Base-by-base conservation (phyloP, 257 asterid genomes). In the Salvia rosmarinus region DNA sequence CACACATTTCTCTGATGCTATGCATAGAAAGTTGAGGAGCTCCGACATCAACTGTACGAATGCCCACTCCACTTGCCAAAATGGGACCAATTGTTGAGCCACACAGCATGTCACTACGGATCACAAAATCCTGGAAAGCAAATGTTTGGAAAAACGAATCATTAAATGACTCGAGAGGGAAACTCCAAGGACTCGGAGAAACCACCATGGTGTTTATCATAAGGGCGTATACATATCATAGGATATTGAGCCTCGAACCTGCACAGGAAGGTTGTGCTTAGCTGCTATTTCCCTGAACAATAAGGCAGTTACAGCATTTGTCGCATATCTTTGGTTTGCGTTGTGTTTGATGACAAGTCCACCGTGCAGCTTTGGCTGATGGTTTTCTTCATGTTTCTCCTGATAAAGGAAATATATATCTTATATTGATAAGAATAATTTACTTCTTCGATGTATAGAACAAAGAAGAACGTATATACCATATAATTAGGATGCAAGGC, bases 31-130 rank as follows among this genome's bases (percentile, higher is more conserved):
- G 76, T 67, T 89, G 99, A 8, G 98, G 96, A 19, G 87, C 95
- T 66, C 99, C 99, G 0, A 94, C 87, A 37, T 95, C 99, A 30
- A 95, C 95, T 0, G 98, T 91, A 25, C 96, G 87, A 28, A 95
- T 85, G 46, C 98, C 99, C 19, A 87, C 87, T 25, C 99, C 97
- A 8, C 98, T 95, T 1, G 99, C 96, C 88, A 88, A 76, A 57
- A 95, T 95, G 12, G 99, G 99, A 6, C 99, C 99, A 20, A 91
- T 91, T 49, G 99, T 95, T 21, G 99, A 91, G 23, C 99, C 99
- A 77, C 99, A 95, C 11, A 72, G 54, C 96, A 91, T 85, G 81
- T 95, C 98, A 49, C 83, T 95, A 25, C 95, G 96, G 54, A 95
- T 79, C 83, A 89, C 98, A 77, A 95, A 95, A 66, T 95, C 97